A percentile compares a stretch with the other conserved stretches of the same genome.
phyloP scores from a whole-genome alignment of 495 filamentous ascomycete genomes.

The Chaetomium cochliodes region DNA sequence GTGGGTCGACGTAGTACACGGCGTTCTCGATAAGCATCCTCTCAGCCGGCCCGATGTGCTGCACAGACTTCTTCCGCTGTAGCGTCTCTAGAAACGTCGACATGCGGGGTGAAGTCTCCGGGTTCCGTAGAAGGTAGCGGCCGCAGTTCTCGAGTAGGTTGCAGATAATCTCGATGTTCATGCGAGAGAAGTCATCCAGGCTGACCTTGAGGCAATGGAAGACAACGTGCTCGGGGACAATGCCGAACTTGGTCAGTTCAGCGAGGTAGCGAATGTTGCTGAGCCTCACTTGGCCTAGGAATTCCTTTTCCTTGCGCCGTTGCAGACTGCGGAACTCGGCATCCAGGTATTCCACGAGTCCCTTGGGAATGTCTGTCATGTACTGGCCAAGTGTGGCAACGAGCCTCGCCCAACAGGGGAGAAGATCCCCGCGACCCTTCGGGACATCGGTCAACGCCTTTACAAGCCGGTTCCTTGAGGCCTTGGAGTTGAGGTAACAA shows the following conservation, averaged over 20 bases:
- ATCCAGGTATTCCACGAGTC: constrained; percentile 90
- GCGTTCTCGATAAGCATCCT: constrained; percentile 98
- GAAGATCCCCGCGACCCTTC: constrained; percentile 86
- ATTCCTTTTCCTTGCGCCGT: constrained; percentile 97
- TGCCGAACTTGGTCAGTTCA: constrained; percentile 95
- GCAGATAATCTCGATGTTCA: constrained; percentile 98
- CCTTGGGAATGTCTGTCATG: constrained; percentile 87
- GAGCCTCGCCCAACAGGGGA: constrained; percentile 87
- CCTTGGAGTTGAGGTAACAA: constrained; percentile 97
- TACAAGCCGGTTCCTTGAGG: constrained; percentile 87
- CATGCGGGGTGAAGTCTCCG: constrained; percentile 92
- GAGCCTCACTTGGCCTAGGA: constrained; percentile 87
- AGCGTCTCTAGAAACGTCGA: constrained; percentile 89
- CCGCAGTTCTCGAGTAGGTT: constrained; percentile 97
- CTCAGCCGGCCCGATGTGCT: constrained; percentile 93
- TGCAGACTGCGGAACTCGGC: constrained; percentile 96
- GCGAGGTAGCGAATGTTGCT: constrained; percentile 96
- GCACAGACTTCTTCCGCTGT: constrained; percentile 91
- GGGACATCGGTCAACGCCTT: constrained; percentile 93
- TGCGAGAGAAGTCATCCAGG: constrained; percentile 93
- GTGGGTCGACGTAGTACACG: constrained; percentile 96
- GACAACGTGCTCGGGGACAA: constrained; percentile 97
- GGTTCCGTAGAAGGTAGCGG: constrained; percentile 88
- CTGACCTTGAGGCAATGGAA: constrained; percentile 99
- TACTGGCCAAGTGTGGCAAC: constrained; percentile 92